A percentile compares a stretch with the other conserved stretches of the same genome.
These are phyloP conservation scores for Verticillium alfalfae DNA, from an alignment of 2,329 filamentous ascomycete species.

Conservation along the genomic window DNA sequence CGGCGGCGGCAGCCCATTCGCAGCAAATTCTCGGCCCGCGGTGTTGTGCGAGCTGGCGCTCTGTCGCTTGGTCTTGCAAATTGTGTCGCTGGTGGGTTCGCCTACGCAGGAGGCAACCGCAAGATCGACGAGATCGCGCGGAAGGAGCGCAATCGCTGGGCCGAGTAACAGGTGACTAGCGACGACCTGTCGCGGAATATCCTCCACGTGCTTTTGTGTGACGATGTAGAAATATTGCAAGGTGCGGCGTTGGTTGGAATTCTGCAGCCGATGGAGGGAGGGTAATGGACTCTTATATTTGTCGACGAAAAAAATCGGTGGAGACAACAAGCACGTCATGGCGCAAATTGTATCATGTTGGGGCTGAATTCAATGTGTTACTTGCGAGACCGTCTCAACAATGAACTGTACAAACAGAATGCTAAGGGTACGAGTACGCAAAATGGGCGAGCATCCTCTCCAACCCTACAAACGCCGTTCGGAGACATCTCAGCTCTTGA, in stretches of 20 bases:
- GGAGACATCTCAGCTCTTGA: slow-evolving; percentile 56
- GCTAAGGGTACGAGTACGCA: not conserved
- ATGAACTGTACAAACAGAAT: not conserved
- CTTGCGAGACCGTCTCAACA: not conserved
- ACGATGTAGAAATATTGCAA: not conserved
- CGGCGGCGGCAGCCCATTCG: slow-evolving; percentile 36
- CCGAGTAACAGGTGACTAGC: not conserved
- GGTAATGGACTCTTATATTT: no score
- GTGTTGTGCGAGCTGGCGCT: slow-evolving; percentile 43
- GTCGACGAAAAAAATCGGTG: not conserved
- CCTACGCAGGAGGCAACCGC: slow-evolving; percentile 46
- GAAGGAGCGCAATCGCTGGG: slow-evolving; percentile 45
- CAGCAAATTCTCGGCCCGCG: slow-evolving; percentile 39
- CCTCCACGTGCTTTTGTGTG: not conserved
- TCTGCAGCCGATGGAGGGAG: no score
- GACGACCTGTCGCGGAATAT: not conserved
- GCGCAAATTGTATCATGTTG: not conserved
- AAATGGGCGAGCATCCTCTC: not conserved
- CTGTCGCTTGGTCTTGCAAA: slow-evolving; percentile 45
- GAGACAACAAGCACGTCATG: not conserved
- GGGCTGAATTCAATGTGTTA: not conserved
- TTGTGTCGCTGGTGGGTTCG: slow-evolving; percentile 42
- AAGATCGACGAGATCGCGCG: slow-evolving; percentile 43
- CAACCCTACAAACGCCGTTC: not conserved
- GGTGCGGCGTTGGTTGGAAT: not conserved